A percentile compares a stretch with the other conserved stretches of the same genome.
phyloP scores from a whole-genome alignment of 768 basidiomycete genomes.

The Gyrodon lividus region DNA sequence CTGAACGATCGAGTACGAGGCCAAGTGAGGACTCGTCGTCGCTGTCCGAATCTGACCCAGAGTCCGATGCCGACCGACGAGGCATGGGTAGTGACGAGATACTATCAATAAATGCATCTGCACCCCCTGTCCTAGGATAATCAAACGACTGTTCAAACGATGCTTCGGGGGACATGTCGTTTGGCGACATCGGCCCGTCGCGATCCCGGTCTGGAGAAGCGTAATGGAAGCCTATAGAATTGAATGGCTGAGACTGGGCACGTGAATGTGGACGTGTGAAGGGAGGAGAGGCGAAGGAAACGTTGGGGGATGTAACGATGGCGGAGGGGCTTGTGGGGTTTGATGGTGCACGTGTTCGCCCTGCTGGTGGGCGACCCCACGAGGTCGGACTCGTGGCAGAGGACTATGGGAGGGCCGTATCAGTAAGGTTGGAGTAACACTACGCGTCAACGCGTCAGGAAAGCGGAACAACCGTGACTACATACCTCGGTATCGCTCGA shows the following conservation, averaged over 20 bases:
- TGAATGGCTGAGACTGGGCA: conserved; percentile 47
- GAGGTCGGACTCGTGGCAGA: conserved; percentile 38
- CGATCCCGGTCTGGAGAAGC: conserved; percentile 40
- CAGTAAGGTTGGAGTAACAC: conserved; percentile 6
- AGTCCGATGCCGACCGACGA: conserved; percentile 35
- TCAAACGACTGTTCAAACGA: conserved; percentile 38
- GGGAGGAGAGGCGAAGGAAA: conserved; percentile 42
- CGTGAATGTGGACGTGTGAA: conserved; percentile 68
- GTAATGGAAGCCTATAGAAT: conserved; percentile 41
- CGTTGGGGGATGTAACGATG: conserved; percentile 40
- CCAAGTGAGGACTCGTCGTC: conserved; percentile 52
- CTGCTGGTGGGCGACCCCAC: conserved; percentile 44
- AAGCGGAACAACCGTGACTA: conserved; percentile 5
- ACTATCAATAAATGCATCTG: conserved; percentile 44
- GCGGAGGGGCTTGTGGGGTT: conserved; percentile 53
- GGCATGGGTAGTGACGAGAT: conserved; percentile 63
- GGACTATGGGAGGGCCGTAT: conserved; percentile 28
- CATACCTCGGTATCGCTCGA: conserved; percentile 75
- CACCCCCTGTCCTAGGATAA: conserved; percentile 28
- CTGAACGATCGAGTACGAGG: conserved; percentile 59
- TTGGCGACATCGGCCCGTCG: conserved; percentile 26
- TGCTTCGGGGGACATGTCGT: conserved; percentile 36
- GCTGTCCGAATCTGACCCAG: conserved; percentile 50
- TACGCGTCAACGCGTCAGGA: neutral
- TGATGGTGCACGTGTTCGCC: conserved; percentile 65